These are phyloP conservation scores for Brasilioporus rufonigricans DNA, from an alignment of 768 basidiomycete species.

Conservation along the genomic window DNA sequence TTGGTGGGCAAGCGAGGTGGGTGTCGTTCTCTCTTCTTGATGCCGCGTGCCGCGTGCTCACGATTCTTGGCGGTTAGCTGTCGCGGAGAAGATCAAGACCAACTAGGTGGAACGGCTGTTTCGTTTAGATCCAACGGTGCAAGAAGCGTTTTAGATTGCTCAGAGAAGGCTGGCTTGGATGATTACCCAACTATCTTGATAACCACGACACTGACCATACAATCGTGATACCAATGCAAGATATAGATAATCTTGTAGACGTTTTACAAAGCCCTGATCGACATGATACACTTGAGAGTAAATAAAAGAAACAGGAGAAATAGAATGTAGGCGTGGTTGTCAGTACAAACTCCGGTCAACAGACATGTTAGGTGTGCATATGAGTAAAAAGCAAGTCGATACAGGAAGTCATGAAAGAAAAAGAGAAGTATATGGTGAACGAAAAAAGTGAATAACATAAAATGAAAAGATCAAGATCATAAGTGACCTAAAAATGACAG, in stretches of 20 bases:
- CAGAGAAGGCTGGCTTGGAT: background rate
- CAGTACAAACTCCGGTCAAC: constrained; percentile 16
- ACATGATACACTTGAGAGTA: background rate
- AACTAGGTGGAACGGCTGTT: constrained; percentile 5
- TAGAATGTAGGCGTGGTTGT: background rate
- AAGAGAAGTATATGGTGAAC: background rate
- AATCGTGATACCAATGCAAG: constrained; percentile 2
- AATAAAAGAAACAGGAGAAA: background rate
- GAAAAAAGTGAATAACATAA: background rate
- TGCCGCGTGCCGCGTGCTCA: background rate
- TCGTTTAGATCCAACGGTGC: background rate
- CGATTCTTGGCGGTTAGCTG: background rate
- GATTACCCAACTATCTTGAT: background rate
- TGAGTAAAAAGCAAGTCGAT: background rate
- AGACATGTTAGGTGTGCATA: background rate
- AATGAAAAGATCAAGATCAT: background rate
- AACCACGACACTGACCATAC: background rate
- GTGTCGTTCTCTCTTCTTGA: background rate
- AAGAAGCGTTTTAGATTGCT: background rate
- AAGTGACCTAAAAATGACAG: background rate
- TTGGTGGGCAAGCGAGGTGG: constrained; percentile 19
- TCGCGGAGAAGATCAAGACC: constrained; percentile 28
- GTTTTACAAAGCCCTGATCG: constrained; percentile 13
- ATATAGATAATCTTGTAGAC: constrained; percentile 1
- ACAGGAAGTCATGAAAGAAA: background rate